Evolutionary conservation across 352 stramenopile species (phyloP), one percentile per base, ranked within the genome.

Genomic region (Elongisporangium undulatum): DNA sequence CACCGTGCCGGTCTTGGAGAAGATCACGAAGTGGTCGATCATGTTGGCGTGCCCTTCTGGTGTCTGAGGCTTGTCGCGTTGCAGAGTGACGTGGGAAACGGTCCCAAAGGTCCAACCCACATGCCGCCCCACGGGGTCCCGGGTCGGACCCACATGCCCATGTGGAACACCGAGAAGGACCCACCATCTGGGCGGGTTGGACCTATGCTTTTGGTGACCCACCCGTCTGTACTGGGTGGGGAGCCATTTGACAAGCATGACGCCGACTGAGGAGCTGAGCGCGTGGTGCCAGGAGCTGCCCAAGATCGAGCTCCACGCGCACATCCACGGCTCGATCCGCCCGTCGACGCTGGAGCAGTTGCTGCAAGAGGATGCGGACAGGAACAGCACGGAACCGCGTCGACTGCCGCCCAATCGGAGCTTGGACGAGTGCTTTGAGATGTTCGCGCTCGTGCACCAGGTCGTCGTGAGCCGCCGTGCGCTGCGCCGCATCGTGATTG

Each of bases 11-110:
- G 78, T 94, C 74, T 95, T 95, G 69, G 70, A 90, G 70, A 98
- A 98, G 63, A 98, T 88, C 51, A 92, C 78, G 62, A 97, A 97
- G 65, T 97, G 82, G 75, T 97, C 90, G 55, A 98, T 92, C 91
- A 97, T 97, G 13, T 17, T 71, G 58, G 1, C 5, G 13, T 29
- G n/a, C n/a, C n/a, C n/a, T n/a, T n/a, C 23, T 21, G 26, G 7
- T 15, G 17, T 19, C 20, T 49, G 54, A 19, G 13, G 48, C 50
- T 61, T 21, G 22, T 56, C 51, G 20, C 20, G 15, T 56, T 29
- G 22, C 17, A 20, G 26, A 56, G 12, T 56, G 51, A 56, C 51
- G 51, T 24, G 22, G 29, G 29, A 41, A 41, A 41, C 29, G 29
- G 29, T 29, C 41, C 16, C 19, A 53, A n/a, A 22, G 38, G 10